Evolutionary conservation across 2,329 filamentous ascomycete genomes (phyloP).

Genomic region (Dendrostoma leiphaemia): DNA sequence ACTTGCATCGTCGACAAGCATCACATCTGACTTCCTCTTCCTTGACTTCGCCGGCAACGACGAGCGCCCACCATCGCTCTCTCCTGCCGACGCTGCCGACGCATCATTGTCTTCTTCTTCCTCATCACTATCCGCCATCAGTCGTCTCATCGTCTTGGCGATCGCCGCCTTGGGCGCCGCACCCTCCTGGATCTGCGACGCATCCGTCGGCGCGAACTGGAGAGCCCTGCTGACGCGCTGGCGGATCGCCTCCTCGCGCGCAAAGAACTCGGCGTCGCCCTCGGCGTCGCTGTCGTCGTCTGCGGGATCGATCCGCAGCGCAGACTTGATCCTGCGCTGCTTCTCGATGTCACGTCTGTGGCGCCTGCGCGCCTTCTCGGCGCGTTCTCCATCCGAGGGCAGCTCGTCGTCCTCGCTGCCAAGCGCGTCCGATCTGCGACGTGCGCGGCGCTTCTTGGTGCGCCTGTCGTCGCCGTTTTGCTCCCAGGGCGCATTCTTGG

Average conservation of each 20-base stretch:
- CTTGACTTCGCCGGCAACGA: slow-evolving; percentile 18
- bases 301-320: slow-evolving; percentile 74
- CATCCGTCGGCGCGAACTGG: slow-evolving; percentile 17
- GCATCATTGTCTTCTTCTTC: slow-evolving; percentile 20
- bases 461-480: slow-evolving; percentile 42
- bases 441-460: slow-evolving; percentile 60
- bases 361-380: slow-evolving; percentile 34
- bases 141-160: slow-evolving; percentile 21
- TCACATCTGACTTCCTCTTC: slow-evolving; percentile 30
- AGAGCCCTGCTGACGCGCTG: slow-evolving; percentile 46
- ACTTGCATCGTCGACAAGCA: slow-evolving; percentile 29
- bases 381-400: slow-evolving; percentile 49
- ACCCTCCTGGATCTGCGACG: slow-evolving; percentile 12
- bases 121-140: slow-evolving; percentile 19
- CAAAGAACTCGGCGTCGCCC: slow-evolving; percentile 71
- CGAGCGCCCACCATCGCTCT: slow-evolving; percentile 1
- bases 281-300: slow-evolving; percentile 89
- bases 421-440: slow-evolving; percentile 38
- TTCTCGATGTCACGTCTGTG: slow-evolving; percentile 74
- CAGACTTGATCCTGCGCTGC: slow-evolving; percentile 77
- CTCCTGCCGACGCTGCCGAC: too few species aligned
- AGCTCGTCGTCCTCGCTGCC: slow-evolving; percentile 42
- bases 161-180: slow-evolving; percentile 17
- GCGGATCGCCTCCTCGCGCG: slow-evolving; percentile 65
- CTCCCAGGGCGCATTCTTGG: slow-evolving; percentile 46